These are phyloP conservation scores for Xylaria sp. DNA, from an alignment of 2,329 filamentous ascomycete genomes.

Conservation along the genomic window DNA sequence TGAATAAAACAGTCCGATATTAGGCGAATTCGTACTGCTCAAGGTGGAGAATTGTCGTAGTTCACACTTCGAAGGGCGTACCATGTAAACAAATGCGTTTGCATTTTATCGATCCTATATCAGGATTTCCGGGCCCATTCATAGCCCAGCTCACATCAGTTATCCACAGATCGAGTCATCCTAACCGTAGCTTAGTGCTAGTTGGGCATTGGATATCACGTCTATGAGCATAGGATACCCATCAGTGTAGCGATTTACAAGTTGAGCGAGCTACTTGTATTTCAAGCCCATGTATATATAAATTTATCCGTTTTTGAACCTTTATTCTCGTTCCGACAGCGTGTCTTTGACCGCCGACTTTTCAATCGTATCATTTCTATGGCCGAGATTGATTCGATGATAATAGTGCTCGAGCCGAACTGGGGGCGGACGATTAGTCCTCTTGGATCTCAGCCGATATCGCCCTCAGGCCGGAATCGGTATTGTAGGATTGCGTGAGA, in stretches of 20 bases:
- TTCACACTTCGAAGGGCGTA: constrained; percentile 22
- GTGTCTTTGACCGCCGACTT: background rate
- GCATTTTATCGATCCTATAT: constrained; percentile 4
- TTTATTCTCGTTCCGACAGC: background rate
- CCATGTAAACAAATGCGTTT: background rate
- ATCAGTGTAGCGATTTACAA: constrained; percentile 7
- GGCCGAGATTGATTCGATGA: background rate
- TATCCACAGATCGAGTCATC: background rate
- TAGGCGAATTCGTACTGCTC: constrained; percentile 1
- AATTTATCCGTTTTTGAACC: background rate
- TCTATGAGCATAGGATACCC: constrained; percentile 6
- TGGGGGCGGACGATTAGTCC: background rate
- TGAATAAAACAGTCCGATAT: constrained; percentile 17
- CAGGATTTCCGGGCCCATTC: background rate
- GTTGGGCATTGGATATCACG: constrained; percentile 13
- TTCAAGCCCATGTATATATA: constrained; percentile 4
- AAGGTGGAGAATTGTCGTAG: constrained; percentile 5
- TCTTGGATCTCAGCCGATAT: background rate
- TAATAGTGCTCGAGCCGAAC: background rate
- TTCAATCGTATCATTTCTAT: background rate
- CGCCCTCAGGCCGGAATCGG: background rate
- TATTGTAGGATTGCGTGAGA: background rate
- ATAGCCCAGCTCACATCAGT: constrained; percentile 5
- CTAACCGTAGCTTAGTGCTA: constrained; percentile 8
- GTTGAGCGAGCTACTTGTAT: constrained; percentile 17